These are phyloP conservation scores for Yamadazyma ubonensis DNA, from an alignment of 805 yeast genomes.

Conservation along the genomic window DNA sequence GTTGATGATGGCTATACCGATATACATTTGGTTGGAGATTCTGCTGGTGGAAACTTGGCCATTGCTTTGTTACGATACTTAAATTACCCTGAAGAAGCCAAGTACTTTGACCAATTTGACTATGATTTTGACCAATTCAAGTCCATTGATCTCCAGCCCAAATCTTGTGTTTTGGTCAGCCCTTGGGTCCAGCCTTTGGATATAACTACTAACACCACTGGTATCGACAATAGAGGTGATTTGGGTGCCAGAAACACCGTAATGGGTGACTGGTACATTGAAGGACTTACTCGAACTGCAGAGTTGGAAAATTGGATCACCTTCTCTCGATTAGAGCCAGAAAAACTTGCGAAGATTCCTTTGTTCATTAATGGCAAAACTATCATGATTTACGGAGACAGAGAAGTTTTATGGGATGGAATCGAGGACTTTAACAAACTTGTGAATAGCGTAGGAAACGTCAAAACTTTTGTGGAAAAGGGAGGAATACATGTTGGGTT, in stretches of 20 bases:
- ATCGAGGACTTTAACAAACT: constrained; percentile 25
- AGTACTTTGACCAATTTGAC: constrained; percentile 19
- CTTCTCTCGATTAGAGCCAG: constrained; percentile 23
- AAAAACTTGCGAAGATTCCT: constrained; percentile 27
- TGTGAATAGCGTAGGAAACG: constrained; percentile 20
- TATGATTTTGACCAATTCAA: constrained; percentile 21
- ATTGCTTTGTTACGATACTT: constrained; percentile 21
- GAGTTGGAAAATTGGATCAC: constrained; percentile 16
- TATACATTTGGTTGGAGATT: constrained; percentile 39
- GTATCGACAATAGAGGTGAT: constrained; percentile 26
- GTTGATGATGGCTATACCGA: constrained; percentile 24
- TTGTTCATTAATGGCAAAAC: constrained; percentile 22
- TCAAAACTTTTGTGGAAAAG: constrained; percentile 23
- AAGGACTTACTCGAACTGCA: constrained; percentile 15
- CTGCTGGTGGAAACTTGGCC: constrained; percentile 43
- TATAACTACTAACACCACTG: constrained; percentile 20
- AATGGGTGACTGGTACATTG: constrained; percentile 35
- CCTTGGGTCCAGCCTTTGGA: constrained; percentile 39
- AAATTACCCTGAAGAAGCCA: constrained; percentile 33
- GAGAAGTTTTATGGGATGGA: constrained; percentile 32
- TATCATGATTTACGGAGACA: constrained; percentile 30
- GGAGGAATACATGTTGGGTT: constrained; percentile 38
- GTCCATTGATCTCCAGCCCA: constrained; percentile 23
- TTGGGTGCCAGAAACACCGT: constrained; percentile 27
- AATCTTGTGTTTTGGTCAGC: constrained; percentile 26